Conservation (phyloP, 2,329 filamentous ascomycete genomes). For the Tolypocladium tropicale region DNA sequence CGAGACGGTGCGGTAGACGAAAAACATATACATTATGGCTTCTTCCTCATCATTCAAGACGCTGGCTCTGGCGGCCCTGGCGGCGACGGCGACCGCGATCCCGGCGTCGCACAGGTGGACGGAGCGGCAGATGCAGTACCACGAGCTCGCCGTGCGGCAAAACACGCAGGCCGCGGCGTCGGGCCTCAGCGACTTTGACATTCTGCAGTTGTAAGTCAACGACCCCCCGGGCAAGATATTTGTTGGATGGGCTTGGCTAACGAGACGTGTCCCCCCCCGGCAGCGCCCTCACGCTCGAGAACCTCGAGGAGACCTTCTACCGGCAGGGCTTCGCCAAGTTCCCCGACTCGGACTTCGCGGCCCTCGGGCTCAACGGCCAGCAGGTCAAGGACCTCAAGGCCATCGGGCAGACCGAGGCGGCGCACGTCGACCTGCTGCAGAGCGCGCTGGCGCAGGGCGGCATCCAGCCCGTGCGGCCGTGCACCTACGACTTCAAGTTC, state of each 20-base stretch:
- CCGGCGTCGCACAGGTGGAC: slow-evolving; percentile 34
- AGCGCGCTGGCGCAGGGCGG: slow-evolving; percentile 51
- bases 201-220: slow-evolving; percentile 48
- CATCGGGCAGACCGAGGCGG: slow-evolving; percentile 52
- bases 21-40: slow-evolving; percentile 18
- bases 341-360: slow-evolving; percentile 51
- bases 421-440: slow-evolving; percentile 30
- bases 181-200: slow-evolving; percentile 42
- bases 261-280: fast-evolving
- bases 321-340: slow-evolving; percentile 59
- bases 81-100: slow-evolving; percentile 34
- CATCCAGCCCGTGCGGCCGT: slow-evolving; percentile 55
- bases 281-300: slow-evolving; percentile 59
- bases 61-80: slow-evolving; percentile 32
- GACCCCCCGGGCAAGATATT: not conserved
- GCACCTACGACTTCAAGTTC: slow-evolving; percentile 63
- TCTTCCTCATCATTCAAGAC: slow-evolving; percentile 25
- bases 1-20: not conserved
- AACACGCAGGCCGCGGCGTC: slow-evolving; percentile 33
- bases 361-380: slow-evolving; percentile 23
- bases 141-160: slow-evolving; percentile 38
- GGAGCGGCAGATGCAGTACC: slow-evolving; percentile 33
- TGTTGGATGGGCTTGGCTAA: not conserved
- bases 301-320: slow-evolving; percentile 66
- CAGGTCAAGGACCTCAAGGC: slow-evolving; percentile 41